A percentile compares a stretch with the other conserved stretches of the same genome.
These are phyloP conservation scores for Puccinellia tenuiflora DNA, from an alignment of 176 grass and related monocot species.

Conservation along the genomic window DNA sequence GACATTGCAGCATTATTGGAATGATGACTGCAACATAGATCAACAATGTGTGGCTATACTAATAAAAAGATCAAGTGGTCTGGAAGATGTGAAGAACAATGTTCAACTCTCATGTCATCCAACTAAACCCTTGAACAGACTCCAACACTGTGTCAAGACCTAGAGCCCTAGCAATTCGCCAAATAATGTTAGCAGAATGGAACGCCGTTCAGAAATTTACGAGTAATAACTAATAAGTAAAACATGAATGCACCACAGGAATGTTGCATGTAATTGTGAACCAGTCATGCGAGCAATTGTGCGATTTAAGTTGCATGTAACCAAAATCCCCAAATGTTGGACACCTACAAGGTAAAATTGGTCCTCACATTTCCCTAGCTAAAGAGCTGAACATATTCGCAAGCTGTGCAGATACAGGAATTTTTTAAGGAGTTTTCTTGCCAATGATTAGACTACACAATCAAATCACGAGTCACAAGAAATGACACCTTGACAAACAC, in stretches of 20 bases:
- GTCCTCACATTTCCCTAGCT: not conserved
- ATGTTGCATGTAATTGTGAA: no score
- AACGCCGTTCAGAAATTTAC: not conserved
- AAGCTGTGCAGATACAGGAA: not conserved
- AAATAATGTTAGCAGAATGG: not conserved
- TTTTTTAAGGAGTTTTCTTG: not conserved
- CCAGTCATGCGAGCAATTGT: not conserved
- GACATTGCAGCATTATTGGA: not conserved
- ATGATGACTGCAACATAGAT: not conserved
- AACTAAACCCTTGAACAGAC: not conserved
- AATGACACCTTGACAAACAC: not conserved
- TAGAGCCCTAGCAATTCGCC: not conserved
- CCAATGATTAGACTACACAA: not conserved
- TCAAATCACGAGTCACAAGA: not conserved
- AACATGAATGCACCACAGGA: not conserved
- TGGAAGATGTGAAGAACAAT: not conserved
- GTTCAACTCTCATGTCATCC: not conserved
- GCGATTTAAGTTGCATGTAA: not conserved
- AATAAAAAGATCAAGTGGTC: not conserved
- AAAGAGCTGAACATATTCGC: not conserved
- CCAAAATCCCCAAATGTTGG: conserved; percentile 5
- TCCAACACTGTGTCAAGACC: not conserved
- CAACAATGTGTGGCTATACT: not conserved
- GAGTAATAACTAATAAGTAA: not conserved
- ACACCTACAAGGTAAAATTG: not conserved